A percentile compares a stretch with the other conserved stretches of the same genome.
Conservation (phyloP, 1,284 basidiomycete species). For the Rhodotorula sp. region DNA sequence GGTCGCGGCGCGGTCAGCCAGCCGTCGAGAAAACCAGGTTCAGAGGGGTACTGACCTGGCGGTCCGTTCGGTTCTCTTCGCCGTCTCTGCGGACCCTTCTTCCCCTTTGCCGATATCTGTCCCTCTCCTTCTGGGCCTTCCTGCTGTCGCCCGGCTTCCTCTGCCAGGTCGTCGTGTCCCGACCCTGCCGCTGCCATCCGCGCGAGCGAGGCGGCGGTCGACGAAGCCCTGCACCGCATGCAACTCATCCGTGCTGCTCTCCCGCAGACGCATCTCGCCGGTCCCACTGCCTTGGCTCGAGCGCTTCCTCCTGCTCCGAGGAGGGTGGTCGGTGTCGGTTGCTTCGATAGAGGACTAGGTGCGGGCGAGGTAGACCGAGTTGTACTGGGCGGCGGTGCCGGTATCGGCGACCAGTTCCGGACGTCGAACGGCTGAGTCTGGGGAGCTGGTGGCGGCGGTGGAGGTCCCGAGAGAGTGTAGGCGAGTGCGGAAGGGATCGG, state of each 20-base stretch:
- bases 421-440: slow-evolving; percentile 15
- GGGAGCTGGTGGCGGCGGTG: slow-evolving; percentile 6
- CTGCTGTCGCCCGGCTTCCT: not conserved
- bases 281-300: too few species aligned
- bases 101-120: not conserved
- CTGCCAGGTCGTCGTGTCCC: not conserved
- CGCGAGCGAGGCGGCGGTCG: not conserved
- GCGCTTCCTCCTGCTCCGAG: not conserved
- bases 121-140: not conserved
- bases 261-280: slow-evolving; percentile 23
- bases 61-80: not conserved
- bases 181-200: not conserved
- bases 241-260: slow-evolving; percentile 12
- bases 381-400: not conserved
- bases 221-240: slow-evolving; percentile 20
- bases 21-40: too few species aligned
- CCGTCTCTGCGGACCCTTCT: too few species aligned
- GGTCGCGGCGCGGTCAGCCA: too few species aligned
- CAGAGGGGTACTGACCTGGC: not conserved
- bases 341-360: too few species aligned
- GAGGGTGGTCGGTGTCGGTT: not conserved
- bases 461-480: not conserved
- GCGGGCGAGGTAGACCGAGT: not conserved
- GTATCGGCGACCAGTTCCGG: slow-evolving; percentile 3
- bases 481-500: not conserved